phyloP scores from a whole-genome alignment of 306 rosid species.

The Rosa persica region DNA sequence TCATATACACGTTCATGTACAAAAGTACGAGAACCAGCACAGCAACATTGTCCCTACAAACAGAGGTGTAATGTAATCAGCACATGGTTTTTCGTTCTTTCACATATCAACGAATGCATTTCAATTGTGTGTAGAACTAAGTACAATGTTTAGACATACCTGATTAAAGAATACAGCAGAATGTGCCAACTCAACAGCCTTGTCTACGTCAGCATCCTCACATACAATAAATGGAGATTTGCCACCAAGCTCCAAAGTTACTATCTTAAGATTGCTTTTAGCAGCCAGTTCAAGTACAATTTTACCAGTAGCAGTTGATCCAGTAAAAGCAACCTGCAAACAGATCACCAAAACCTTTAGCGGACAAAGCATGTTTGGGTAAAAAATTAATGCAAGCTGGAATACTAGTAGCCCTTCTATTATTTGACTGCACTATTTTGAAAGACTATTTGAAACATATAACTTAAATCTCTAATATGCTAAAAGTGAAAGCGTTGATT shows the following conservation, averaged over 20 bases:
- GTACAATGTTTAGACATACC: slow-evolving; percentile 36
- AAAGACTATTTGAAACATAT: not conserved
- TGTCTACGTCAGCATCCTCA: slow-evolving; percentile 87
- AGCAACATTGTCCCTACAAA: slow-evolving; percentile 93
- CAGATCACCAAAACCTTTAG: slow-evolving; percentile 11
- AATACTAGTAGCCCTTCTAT: not conserved
- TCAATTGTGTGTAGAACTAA: not conserved
- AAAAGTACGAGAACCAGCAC: slow-evolving; percentile 89
- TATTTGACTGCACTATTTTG: not conserved
- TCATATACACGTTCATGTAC: slow-evolving; percentile 81
- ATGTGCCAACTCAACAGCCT: slow-evolving; percentile 86
- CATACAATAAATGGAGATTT: slow-evolving; percentile 93
- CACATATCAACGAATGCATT: slow-evolving; percentile 10
- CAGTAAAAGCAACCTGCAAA: slow-evolving; percentile 89
- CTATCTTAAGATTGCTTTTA: slow-evolving; percentile 81
- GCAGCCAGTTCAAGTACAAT: slow-evolving; percentile 68
- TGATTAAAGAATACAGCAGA: slow-evolving; percentile 87
- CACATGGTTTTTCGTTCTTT: not conserved
- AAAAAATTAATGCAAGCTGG: no score
- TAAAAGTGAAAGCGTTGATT: not conserved
- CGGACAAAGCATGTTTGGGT: not conserved
- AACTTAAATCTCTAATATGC: not conserved
- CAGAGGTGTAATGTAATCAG: slow-evolving; percentile 10
- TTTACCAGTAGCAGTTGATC: slow-evolving; percentile 89
- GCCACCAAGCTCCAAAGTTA: slow-evolving; percentile 92